These are phyloP conservation scores for Cerrena zonata DNA, from an alignment of 1,284 basidiomycete genomes.

Conservation along the genomic window DNA sequence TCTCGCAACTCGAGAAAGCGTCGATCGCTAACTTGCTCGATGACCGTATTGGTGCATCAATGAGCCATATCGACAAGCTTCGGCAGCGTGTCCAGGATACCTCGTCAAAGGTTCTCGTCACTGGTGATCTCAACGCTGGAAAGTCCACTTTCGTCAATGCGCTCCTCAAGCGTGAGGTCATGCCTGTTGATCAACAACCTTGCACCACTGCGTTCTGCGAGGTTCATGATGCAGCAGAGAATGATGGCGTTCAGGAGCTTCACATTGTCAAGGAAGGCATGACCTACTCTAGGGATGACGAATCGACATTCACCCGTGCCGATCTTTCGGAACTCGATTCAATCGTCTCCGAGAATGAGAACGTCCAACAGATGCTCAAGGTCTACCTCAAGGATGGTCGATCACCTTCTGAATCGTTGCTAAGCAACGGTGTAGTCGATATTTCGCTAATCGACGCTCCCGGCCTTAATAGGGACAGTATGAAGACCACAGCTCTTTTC, in stretches of 20 bases:
- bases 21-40: constrained; percentile 91
- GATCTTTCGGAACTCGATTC: constrained; percentile 71
- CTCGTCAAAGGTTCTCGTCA: constrained; percentile 94
- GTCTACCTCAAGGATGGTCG: constrained; percentile 79
- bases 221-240: constrained; percentile 88
- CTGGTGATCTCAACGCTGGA: constrained; percentile 98
- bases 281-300: constrained; percentile 70
- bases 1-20: constrained; percentile 85
- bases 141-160: constrained; percentile 99
- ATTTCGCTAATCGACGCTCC: constrained; percentile 99
- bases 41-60: constrained; percentile 74
- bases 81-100: constrained; percentile 84
- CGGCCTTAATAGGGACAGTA: constrained; percentile 91
- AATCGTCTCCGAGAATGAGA: constrained; percentile 77
- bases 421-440: constrained; percentile 94
- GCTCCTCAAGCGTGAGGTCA: constrained; percentile 80
- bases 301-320: constrained; percentile 71
- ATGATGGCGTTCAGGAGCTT: constrained; percentile 74
- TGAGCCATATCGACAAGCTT: constrained; percentile 82
- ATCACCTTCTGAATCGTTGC: constrained; percentile 72
- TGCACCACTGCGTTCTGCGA: constrained; percentile 97
- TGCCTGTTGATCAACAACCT: constrained; percentile 98
- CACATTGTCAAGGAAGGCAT: constrained; percentile 70
- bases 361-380: constrained; percentile 70
- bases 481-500: constrained; percentile 95